Conservation (phyloP, 345 rosid genomes). For the Eucalyptus erythrocorys region DNA sequence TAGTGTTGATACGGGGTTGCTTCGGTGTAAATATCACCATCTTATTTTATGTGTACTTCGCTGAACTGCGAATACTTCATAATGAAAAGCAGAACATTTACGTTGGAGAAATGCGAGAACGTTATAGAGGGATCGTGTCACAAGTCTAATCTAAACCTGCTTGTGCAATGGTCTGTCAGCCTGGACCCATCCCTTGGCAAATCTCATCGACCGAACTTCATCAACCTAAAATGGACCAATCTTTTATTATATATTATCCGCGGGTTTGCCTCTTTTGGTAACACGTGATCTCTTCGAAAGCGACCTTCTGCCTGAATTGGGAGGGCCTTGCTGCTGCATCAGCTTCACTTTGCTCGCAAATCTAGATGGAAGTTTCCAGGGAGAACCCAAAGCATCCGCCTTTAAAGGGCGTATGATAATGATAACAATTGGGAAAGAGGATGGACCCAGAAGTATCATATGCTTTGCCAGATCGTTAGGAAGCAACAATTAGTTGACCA, state of each 20-base stretch:
- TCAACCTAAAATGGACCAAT: not conserved
- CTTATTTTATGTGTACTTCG: not conserved
- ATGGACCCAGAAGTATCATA: not conserved
- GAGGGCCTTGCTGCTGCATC: not conserved
- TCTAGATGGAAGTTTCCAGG: not conserved
- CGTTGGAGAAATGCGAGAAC: not conserved
- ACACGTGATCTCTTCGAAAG: not conserved
- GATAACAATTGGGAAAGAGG: not conserved
- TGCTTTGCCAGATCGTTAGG: not conserved
- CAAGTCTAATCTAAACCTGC: not conserved
- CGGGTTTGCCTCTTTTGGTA: not conserved
- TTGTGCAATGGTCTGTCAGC: not conserved
- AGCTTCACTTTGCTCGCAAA: not conserved
- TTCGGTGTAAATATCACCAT: not conserved
- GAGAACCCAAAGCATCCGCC: not conserved
- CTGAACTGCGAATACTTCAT: not conserved
- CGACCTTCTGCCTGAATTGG: not conserved
- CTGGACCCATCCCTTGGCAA: not conserved
- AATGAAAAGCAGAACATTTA: not conserved
- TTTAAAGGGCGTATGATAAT: not conserved
- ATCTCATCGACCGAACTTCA: not conserved
- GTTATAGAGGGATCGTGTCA: not conserved
- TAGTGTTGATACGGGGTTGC: not conserved
- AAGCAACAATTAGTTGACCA: not conserved
- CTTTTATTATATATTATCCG: not conserved